Evolutionary conservation across 2,329 filamentous ascomycete species (phyloP).

Genomic region (Pezicula neosporulosa): DNA sequence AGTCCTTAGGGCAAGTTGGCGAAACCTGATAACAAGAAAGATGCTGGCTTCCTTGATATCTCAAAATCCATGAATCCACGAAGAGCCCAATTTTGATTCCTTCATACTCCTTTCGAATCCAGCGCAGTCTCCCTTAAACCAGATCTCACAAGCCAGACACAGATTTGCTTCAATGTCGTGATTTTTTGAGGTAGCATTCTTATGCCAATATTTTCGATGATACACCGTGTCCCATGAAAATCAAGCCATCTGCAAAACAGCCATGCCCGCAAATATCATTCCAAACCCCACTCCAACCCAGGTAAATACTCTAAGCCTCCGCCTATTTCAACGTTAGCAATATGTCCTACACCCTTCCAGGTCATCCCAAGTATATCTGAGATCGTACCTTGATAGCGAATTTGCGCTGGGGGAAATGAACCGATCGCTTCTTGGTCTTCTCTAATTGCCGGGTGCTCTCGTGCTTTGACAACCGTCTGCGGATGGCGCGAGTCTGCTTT

Average conservation of each 20-base stretch:
- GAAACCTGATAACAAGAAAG: no score
- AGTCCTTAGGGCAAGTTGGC: no score
- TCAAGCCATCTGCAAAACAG: slow-evolving; percentile 18
- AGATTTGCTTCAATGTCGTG: slow-evolving; percentile 25
- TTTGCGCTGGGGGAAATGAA: slow-evolving; percentile 98
- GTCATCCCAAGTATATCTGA: background rate
- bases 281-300: slow-evolving; percentile 8
- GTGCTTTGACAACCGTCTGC: slow-evolving; percentile 88
- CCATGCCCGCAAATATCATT: slow-evolving; percentile 21
- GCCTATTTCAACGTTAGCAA: slow-evolving; percentile 20
- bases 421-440: slow-evolving; percentile 95
- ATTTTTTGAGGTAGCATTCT: slow-evolving; percentile 24
- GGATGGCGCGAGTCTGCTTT: slow-evolving; percentile 98
- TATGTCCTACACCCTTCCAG: background rate
- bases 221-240: slow-evolving; percentile 24
- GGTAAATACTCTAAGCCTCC: slow-evolving; percentile 21
- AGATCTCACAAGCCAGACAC: slow-evolving; percentile 2
- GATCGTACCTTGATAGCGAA: slow-evolving; percentile 84
- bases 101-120: background rate
- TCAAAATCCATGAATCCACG: no score
- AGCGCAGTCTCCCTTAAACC: background rate
- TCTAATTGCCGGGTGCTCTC: slow-evolving; percentile 81
- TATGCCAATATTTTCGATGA: slow-evolving; percentile 28
- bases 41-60: no score
- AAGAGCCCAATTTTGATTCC: background rate